Conservation (phyloP, 176 grass and related monocot genomes). For the Hsuehochloa calcarea region DNA sequence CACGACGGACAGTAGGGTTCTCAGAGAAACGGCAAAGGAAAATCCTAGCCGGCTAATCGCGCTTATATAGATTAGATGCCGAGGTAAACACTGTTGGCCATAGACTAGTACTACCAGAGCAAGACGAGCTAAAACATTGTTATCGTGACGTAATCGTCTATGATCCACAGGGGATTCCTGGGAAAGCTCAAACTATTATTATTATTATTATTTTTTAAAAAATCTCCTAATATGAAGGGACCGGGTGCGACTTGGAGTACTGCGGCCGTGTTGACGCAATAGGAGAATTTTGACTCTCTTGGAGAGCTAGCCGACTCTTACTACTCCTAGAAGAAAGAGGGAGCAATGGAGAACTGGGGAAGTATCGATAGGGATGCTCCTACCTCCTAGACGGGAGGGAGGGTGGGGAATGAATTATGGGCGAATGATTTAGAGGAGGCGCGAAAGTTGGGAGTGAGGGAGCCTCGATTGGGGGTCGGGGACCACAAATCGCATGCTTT, state of each 20-base stretch:
- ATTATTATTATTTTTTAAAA: neutral
- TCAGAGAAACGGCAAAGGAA: neutral
- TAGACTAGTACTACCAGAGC: neutral
- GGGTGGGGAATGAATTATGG: neutral
- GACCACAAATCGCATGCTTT: conserved; percentile 19
- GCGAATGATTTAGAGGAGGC: conserved; percentile 24
- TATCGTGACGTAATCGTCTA: neutral
- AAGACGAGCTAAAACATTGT: neutral
- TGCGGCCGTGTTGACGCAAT: neutral
- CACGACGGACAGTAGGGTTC: neutral
- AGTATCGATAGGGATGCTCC: neutral
- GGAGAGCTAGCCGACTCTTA: neutral
- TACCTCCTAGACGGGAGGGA: neutral
- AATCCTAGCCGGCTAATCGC: neutral
- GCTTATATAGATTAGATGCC: neutral
- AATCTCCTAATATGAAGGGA: neutral
- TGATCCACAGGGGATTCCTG: conserved; percentile 29
- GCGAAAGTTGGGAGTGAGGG: neutral
- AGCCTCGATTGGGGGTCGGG: neutral
- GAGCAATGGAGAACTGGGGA: neutral
- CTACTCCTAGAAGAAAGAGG: neutral
- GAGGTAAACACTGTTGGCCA: neutral
- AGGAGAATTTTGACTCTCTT: conserved; percentile 21
- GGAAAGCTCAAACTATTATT: conserved; percentile 10
- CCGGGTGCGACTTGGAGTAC: neutral